These are phyloP conservation scores for Berkeleyomyces basicola DNA, from an alignment of 2,329 filamentous ascomycete species.

Conservation along the genomic window DNA sequence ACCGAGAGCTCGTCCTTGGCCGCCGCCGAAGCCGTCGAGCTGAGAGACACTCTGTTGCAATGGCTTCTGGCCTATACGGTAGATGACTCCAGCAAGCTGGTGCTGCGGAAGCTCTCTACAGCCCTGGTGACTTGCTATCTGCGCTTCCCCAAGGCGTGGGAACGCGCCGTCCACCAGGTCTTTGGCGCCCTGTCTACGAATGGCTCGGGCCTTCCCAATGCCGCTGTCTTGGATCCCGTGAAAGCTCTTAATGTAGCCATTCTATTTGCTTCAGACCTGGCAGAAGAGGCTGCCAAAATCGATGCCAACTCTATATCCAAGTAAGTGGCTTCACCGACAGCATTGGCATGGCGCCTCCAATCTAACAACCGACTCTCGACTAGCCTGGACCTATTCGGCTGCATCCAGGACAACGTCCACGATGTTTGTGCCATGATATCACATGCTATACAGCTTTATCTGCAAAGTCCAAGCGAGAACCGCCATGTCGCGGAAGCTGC, in stretches of 20 bases:
- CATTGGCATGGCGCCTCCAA: conserved; percentile 11
- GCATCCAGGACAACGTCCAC: conserved; percentile 24
- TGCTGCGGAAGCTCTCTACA: conserved; percentile 60
- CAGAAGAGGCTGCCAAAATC: conserved; percentile 51
- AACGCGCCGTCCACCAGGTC: conserved; percentile 47
- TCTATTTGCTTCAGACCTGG: conserved; percentile 24
- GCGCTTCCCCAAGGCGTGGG: conserved; percentile 52
- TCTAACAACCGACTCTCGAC: conserved; percentile 18
- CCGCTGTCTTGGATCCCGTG: neutral
- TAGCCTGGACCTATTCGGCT: conserved; percentile 25
- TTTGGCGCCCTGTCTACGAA: conserved; percentile 26
- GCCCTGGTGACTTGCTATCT: conserved; percentile 61
- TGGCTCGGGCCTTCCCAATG: neutral
- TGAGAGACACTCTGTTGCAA: conserved; percentile 42
- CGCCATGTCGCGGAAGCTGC: conserved; percentile 33
- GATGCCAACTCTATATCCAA: conserved; percentile 44
- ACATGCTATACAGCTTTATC: conserved; percentile 21
- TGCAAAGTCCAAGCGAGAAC: conserved; percentile 14
- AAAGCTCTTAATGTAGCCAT: conserved; percentile 6
- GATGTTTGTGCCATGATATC: conserved; percentile 27
- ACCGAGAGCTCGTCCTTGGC: conserved; percentile 49
- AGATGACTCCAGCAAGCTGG: conserved; percentile 38
- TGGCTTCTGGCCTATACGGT: conserved; percentile 43
- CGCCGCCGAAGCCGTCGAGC: conserved; percentile 38
- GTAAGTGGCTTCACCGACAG: conserved; percentile 21